A percentile compares a stretch with the other conserved stretches of the same genome.
Evolutionary conservation across 345 rosid species (phyloP).

Genomic region (Conringia planisiliqua): DNA sequence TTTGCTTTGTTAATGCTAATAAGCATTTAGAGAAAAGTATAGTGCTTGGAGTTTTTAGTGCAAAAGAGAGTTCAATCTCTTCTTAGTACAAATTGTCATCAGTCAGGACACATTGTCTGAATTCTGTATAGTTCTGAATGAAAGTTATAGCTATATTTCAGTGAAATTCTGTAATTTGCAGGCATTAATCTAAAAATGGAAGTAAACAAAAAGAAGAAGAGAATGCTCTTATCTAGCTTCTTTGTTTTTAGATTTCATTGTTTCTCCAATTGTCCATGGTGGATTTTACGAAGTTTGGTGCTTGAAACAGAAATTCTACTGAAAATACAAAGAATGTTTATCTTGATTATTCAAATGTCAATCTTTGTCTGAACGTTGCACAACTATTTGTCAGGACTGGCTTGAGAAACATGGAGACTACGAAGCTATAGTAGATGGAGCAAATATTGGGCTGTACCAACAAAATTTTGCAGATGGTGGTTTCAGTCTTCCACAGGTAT

Average conservation of each 20-base stretch:
- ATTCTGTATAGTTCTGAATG: background rate
- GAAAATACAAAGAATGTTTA: background rate
- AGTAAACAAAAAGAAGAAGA: background rate
- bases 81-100: background rate
- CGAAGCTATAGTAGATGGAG: slow-evolving; percentile 86
- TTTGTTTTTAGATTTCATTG: background rate
- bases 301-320: background rate
- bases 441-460: slow-evolving; percentile 85
- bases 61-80: background rate
- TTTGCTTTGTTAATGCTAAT: background rate
- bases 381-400: slow-evolving; percentile 53
- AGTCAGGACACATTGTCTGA: background rate
- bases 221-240: background rate
- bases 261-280: background rate
- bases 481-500: slow-evolving; percentile 67
- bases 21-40: background rate
- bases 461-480: slow-evolving; percentile 89
- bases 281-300: background rate
- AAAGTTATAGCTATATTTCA: no score
- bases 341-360: background rate
- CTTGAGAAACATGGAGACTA: slow-evolving; percentile 55
- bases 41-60: background rate
- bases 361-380: background rate
- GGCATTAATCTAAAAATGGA: background rate
- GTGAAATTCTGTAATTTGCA: no score